Base-by-base conservation (phyloP, 2,329 filamentous ascomycete species). In the Aspergillus neotritici region DNA sequence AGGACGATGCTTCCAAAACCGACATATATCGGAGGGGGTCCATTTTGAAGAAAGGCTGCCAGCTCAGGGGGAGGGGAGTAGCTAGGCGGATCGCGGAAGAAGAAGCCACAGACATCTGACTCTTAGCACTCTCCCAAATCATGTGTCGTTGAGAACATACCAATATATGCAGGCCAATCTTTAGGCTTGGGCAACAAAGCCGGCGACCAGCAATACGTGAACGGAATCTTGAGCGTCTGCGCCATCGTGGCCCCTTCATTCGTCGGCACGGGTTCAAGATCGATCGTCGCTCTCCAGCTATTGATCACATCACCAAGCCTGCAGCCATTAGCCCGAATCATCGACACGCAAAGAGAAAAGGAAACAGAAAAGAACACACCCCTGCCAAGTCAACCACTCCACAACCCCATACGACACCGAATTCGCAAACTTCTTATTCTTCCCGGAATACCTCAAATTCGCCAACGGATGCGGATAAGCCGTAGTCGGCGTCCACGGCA, bases 1-100 rank as follows among this genome's bases (percentile, higher is more conserved):
- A 79, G 65, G 1, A 79, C 75, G 35, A 80, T 79, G 29, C 70
- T 75, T 4, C 77, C 76, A 49, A 79, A 79, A 1, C 77, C 76
- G 30, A 80, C 74, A 40, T 79, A 79, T 0, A 79, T 56, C 0
- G 77, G 76, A 5, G 70, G 63, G 2, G 72, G 66, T 0, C 76
- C 76, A 0, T 60, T 56, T 9, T 51, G 53, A 1, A 80, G 63
- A 37, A 79, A 79, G 0, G 51, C 47, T 3, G 52, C 55, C 2
- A 76, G 49, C 6, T 70, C 69, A 0, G 57, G 42, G 0, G 67
- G 59, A 1, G 73, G 71, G 1, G 53, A 62, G 43, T 73, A 68
- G 6, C 49, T n/a, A n/a, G 65, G 57, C 2, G 55, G 40, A 41
- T 60, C 55, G 25, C 61, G 52, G 50, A 75, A 73, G 46, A 71